phyloP scores from a whole-genome alignment of 78 protist species.

The Anaeramoeba flamelloides region DNA sequence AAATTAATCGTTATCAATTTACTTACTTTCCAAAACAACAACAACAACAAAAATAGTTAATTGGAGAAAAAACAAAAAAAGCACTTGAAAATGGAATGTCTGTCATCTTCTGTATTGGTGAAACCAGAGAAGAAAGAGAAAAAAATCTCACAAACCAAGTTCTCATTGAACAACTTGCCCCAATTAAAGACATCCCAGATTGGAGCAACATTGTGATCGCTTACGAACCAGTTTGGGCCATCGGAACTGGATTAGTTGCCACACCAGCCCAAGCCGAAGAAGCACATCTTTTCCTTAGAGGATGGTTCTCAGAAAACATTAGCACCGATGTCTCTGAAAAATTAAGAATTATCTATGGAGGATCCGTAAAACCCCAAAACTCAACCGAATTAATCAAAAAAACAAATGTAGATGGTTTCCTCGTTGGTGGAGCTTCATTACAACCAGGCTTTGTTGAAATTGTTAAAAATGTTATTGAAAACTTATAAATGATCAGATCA shows the following conservation, averaged over 20 bases:
- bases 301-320: constrained; percentile 40
- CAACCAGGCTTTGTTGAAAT: constrained; percentile 59
- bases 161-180: constrained; percentile 37
- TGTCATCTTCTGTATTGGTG: constrained; percentile 88
- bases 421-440: constrained; percentile 97
- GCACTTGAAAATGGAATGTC: constrained; percentile 58
- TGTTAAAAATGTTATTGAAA: too few species aligned
- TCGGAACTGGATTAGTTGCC: constrained; percentile 94
- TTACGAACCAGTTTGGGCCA: constrained; percentile 81
- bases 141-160: constrained; percentile 49
- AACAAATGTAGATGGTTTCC: constrained; percentile 92
- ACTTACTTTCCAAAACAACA: too few species aligned
- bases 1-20: too few species aligned
- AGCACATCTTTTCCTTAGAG: constrained; percentile 22
- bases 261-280: constrained; percentile 83
- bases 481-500: too few species aligned
- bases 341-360: constrained; percentile 83
- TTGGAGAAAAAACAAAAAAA: constrained; percentile 46
- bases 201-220: constrained; percentile 13
- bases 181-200: constrained; percentile 5
- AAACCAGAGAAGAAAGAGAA: constrained; percentile 68
- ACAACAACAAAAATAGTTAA: neutral
- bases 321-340: constrained; percentile 40
- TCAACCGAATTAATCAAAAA: constrained; percentile 37
- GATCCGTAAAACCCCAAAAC: constrained; percentile 73